Base-by-base conservation (phyloP, 2,329 filamentous ascomycete species). In the Trichophaea hybrida region DNA sequence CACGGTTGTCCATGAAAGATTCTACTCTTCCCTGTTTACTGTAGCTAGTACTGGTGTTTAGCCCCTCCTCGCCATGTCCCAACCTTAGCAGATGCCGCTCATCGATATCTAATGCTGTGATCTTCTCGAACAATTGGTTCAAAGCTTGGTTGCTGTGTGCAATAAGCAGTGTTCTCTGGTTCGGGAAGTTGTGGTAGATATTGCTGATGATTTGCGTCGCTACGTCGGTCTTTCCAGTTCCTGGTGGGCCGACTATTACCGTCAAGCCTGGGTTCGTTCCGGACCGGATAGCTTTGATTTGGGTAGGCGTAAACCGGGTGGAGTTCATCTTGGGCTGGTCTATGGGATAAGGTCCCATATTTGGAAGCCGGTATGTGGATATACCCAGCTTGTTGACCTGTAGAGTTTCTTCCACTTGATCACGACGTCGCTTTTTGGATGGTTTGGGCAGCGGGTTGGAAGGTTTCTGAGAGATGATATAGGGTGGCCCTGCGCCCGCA, bases 201-300 rank as follows among this genome's bases (percentile, higher is more conserved):
- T 97, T 96, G 75, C 88, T 96, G 74, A 98, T 98, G 71, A 97
- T 94, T 72, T 98, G 93, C 4, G 91, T 96, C 52, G 89, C 90
- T 57, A 98, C 93, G 73, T 98, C 93, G n/a, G 93, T 98, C 76
- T 98, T 98, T 64, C 94, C 93, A 5, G 93, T 98, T 58, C 93
- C 93, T 6, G 93, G 93, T 57, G 93, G 93, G 0, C 93, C 93
- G 63, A 98, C 88, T 67, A 98, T 85, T 52, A 98, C 81, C 1
- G 91, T 96, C 55, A 98, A 77, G 17, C 94, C 93, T 38, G 93
- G 91, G 69, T 98, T 94, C 5, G 88, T 90, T 17, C 93, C 93
- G 44, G 91, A 96, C 61, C 86, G 83, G 68, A 98, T 93, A 32
- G 93, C 93, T 71, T 97, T 87, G 33, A 94, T 80, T 72, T 97